Conservation (phyloP, 306 rosid genomes). For the Malus sieversii region DNA sequence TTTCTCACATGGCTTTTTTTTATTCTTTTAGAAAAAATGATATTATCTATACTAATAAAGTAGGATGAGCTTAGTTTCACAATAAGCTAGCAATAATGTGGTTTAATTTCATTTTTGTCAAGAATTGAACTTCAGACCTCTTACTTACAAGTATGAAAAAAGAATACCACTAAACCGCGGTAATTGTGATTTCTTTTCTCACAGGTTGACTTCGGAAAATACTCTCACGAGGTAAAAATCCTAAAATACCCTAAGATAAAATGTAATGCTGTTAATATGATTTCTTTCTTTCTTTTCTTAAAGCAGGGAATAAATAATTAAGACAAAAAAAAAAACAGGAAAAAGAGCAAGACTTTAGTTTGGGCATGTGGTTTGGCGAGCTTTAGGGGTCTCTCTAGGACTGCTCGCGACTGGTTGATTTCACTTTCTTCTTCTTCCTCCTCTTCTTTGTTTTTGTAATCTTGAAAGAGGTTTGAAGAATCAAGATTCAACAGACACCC, state of each 20-base stretch:
- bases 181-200: too few relatives aligned
- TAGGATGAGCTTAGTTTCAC: rapidly evolving
- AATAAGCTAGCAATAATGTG: too few relatives aligned
- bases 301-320: not conserved
- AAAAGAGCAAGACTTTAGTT: not conserved
- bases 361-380: not conserved
- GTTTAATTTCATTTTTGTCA: rapidly evolving
- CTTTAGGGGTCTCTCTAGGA: not conserved
- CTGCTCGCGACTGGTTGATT: not conserved
- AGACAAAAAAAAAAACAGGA: not conserved
- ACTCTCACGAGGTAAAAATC: too few relatives aligned
- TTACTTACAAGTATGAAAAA: too few relatives aligned
- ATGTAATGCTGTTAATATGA: too few relatives aligned
- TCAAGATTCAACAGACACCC: not conserved
- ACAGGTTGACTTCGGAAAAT: too few relatives aligned
- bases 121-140: rapidly evolving
- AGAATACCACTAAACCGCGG: rapidly evolving
- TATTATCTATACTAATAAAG: rapidly evolving
- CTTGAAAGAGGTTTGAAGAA: not conserved
- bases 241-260: too few relatives aligned
- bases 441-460: not conserved
- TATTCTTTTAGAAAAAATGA: too few relatives aligned
- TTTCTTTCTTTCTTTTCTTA: too few relatives aligned
- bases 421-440: not conserved
- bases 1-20: too few relatives aligned